A percentile compares a stretch with the other conserved stretches of the same genome.
Evolutionary conservation across 495 filamentous ascomycete species (phyloP).

Genomic region (Penicillium mononematosum): DNA sequence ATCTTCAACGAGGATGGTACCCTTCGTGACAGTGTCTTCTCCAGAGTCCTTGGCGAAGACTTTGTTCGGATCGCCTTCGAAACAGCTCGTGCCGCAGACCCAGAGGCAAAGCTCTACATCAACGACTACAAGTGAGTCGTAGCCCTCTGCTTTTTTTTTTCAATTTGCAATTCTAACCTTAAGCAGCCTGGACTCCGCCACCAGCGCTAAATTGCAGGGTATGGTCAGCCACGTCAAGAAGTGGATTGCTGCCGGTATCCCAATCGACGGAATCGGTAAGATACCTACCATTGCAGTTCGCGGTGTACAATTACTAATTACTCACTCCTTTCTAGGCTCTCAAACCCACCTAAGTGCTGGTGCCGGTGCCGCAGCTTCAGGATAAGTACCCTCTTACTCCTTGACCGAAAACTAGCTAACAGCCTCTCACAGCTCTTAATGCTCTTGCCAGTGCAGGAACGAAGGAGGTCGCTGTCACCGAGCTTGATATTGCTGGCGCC

Average conservation of each 20-base stretch:
- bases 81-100: conserved; percentile 53
- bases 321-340: conserved; percentile 40
- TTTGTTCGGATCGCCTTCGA: conserved; percentile 60
- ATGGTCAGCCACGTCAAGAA: conserved; percentile 65
- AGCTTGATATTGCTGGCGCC: conserved; percentile 64
- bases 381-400: conserved; percentile 24
- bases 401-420: conserved; percentile 8
- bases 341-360: conserved; percentile 55
- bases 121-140: conserved; percentile 51
- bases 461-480: conserved; percentile 60
- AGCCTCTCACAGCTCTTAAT: conserved; percentile 49
- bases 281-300: not conserved
- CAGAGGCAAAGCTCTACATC: conserved; percentile 62
- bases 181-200: conserved; percentile 38
- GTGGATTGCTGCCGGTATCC: conserved; percentile 62
- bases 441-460: conserved; percentile 53
- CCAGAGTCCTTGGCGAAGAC: conserved; percentile 54
- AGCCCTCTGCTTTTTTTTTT: not conserved
- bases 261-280: conserved; percentile 69
- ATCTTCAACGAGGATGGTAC: conserved; percentile 66
- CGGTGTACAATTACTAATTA: conserved; percentile 12
- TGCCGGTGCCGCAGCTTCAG: conserved; percentile 10
- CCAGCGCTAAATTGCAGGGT: conserved; percentile 56
- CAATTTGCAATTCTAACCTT: conserved; percentile 1
- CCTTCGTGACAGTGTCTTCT: conserved; percentile 57